phyloP scores from a whole-genome alignment of 1,139 yeast species.

The Yamadazyma triangularis region DNA sequence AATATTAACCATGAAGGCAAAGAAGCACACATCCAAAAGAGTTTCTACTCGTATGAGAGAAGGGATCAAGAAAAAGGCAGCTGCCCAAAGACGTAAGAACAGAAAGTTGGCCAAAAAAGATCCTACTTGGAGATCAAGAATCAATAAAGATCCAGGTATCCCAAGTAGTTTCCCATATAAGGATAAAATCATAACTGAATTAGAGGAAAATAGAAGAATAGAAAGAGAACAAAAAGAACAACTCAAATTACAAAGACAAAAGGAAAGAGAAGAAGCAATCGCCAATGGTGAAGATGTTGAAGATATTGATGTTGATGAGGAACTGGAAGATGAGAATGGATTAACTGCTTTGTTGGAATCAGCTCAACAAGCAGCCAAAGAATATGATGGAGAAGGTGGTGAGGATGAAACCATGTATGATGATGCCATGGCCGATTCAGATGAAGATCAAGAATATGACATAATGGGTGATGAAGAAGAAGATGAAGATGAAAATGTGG shows the following conservation, averaged over 20 bases:
- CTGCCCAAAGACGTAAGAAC: constrained; percentile 87
- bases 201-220: constrained; percentile 65
- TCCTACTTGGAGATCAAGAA: constrained; percentile 86
- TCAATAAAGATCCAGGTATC: constrained; percentile 85
- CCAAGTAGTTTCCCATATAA: constrained; percentile 95
- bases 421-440: constrained; percentile 39
- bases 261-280: constrained; percentile 43
- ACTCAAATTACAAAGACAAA: constrained; percentile 42
- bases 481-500: constrained; percentile 11
- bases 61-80: constrained; percentile 92
- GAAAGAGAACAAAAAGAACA: constrained; percentile 60
- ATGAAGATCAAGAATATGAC: constrained; percentile 48
- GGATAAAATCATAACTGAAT: constrained; percentile 72
- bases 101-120: constrained; percentile 80
- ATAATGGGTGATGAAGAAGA: constrained; percentile 36
- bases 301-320: constrained; percentile 31
- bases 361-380: constrained; percentile 81
- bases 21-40: constrained; percentile 79
- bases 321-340: constrained; percentile 50
- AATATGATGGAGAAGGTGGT: constrained; percentile 53
- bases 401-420: constrained; percentile 29
- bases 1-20: constrained; percentile 37
- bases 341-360: constrained; percentile 84
- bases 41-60: constrained; percentile 89
- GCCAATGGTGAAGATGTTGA: constrained; percentile 40